Evolutionary conservation across 805 yeast genomes (phyloP).

Genomic region (Myxozyma kluyveri): DNA sequence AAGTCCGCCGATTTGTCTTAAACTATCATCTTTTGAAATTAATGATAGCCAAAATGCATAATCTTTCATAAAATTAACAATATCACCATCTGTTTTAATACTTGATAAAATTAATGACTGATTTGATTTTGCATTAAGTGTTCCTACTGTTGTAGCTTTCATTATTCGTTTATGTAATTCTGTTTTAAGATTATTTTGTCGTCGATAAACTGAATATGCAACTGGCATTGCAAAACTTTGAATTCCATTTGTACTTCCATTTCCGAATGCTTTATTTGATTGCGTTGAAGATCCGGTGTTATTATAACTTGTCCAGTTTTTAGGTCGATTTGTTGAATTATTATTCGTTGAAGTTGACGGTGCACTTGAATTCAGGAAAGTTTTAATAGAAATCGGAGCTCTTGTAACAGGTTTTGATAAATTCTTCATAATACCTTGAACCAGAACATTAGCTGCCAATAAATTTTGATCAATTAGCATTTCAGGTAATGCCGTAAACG

Average conservation of each 20-base stretch:
- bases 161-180: not conserved
- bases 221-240: conserved; percentile 3
- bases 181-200: not conserved
- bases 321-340: not conserved
- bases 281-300: not conserved
- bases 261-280: not conserved
- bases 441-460: conserved; percentile 12
- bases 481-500: not conserved
- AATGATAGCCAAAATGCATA: conserved; percentile 18
- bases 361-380: not conserved
- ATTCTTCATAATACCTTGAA: conserved; percentile 10
- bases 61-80: conserved; percentile 8
- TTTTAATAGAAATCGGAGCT: conserved; percentile 14
- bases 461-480: conserved; percentile 1
- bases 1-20: conserved; percentile 18
- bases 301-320: conserved; percentile 10
- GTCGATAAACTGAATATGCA: conserved; percentile 11
- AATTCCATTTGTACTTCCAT: not conserved
- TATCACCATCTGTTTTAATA: not conserved
- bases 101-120: not conserved
- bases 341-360: not conserved
- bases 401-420: conserved; percentile 14
- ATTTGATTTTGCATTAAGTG: not conserved
- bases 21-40: conserved; percentile 5
- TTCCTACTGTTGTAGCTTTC: not conserved